Conservation (phyloP, 148 eudicot genomes). For the Cornus florida region DNA sequence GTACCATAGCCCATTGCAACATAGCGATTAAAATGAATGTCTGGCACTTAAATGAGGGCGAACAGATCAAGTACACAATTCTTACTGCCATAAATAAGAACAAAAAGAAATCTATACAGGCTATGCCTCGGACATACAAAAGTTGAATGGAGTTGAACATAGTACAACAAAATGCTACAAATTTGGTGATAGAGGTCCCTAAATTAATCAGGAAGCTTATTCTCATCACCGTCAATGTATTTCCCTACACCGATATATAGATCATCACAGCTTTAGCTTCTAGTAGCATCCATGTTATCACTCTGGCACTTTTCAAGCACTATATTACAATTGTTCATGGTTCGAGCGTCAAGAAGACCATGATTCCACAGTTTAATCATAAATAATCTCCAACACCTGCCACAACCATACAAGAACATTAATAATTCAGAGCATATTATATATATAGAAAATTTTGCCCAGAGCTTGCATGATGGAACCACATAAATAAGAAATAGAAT, state of each 20-base stretch:
- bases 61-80: too few species aligned
- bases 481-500: not conserved
- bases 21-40: too few species aligned
- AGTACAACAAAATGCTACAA: not conserved
- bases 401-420: slow-evolving; percentile 4
- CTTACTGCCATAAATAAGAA: too few species aligned
- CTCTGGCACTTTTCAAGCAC: slow-evolving; percentile 48
- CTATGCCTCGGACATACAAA: not conserved
- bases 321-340: slow-evolving; percentile 68
- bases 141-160: not conserved
- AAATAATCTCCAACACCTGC: slow-evolving; percentile 89
- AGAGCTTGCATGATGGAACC: not conserved
- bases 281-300: slow-evolving; percentile 21
- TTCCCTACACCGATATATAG: not conserved
- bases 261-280: slow-evolving; percentile 11
- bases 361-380: slow-evolving; percentile 92
- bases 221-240: not conserved
- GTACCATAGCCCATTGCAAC: too few species aligned
- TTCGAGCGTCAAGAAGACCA: slow-evolving; percentile 79
- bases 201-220: not conserved
- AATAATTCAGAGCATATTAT: not conserved
- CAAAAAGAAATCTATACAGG: too few species aligned
- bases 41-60: too few species aligned
- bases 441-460: not conserved
- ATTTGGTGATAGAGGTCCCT: not conserved